phyloP scores from a whole-genome alignment of 2,329 filamentous ascomycete species.

The Triangularia setosa region DNA sequence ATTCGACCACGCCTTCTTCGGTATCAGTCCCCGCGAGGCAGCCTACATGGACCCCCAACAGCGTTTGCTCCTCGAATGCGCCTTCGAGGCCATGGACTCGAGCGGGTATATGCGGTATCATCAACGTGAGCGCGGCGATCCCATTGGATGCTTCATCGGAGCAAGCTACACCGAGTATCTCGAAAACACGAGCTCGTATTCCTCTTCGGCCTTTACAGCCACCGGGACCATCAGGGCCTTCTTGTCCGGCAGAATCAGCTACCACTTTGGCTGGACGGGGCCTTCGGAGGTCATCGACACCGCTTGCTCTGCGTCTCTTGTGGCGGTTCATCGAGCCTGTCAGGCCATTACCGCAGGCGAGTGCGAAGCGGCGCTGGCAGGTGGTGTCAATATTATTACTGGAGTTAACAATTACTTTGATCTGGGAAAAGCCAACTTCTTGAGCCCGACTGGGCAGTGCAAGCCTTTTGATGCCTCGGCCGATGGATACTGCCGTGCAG shows the following conservation, averaged over 20 bases:
- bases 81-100: conserved; percentile 28
- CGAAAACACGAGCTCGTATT: not conserved
- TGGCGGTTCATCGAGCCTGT: conserved; percentile 27
- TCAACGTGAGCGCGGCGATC: conserved; percentile 24
- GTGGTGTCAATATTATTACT: conserved; percentile 16
- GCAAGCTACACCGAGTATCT: not conserved
- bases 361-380: conserved; percentile 33
- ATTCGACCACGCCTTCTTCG: conserved; percentile 21
- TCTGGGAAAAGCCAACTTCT: not conserved
- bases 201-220: conserved; percentile 9
- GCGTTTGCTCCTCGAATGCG: conserved; percentile 22
- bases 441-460: not conserved
- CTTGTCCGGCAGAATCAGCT: conserved; percentile 32
- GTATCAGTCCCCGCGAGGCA: conserved; percentile 29
- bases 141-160: conserved; percentile 30
- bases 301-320: conserved; percentile 1
- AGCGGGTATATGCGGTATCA: conserved; percentile 33
- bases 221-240: conserved; percentile 29
- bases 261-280: conserved; percentile 26
- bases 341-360: conserved; percentile 6
- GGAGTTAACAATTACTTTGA: too few relatives aligned
- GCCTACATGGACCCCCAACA: conserved; percentile 23
- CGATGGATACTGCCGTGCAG: conserved; percentile 51
- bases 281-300: conserved; percentile 5
- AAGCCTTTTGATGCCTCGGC: conserved; percentile 32